Conservation (phyloP, 805 yeast species). For the Yamadazyma tumulicola region DNA sequence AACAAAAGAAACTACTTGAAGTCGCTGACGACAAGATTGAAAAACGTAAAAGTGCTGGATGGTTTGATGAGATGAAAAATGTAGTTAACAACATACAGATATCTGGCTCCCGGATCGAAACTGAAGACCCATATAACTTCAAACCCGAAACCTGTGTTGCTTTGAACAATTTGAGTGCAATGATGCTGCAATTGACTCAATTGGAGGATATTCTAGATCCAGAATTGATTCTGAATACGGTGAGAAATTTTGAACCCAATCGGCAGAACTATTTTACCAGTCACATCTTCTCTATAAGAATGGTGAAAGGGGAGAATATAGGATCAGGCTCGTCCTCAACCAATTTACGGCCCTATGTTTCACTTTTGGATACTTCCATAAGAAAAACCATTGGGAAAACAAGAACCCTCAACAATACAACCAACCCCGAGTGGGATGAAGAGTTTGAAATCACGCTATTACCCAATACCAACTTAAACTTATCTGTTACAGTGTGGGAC, state of each 20-base stretch:
- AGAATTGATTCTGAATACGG: slow-evolving; percentile 46
- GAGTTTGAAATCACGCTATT: slow-evolving; percentile 59
- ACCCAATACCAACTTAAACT: slow-evolving; percentile 40
- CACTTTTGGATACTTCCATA: slow-evolving; percentile 54
- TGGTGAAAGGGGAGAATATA: slow-evolving; percentile 63
- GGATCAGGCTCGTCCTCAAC: slow-evolving; percentile 16
- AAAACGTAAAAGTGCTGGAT: slow-evolving; percentile 22
- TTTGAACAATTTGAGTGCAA: slow-evolving; percentile 61
- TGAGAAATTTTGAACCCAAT: slow-evolving; percentile 32
- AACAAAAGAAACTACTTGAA: slow-evolving; percentile 14
- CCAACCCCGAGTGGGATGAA: slow-evolving; percentile 84
- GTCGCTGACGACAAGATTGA: slow-evolving; percentile 16
- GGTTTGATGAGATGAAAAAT: slow-evolving; percentile 54
- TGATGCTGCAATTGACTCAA: slow-evolving; percentile 45
- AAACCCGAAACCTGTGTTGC: slow-evolving; percentile 65
- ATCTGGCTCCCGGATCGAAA: slow-evolving; percentile 28
- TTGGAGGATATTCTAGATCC: slow-evolving; percentile 59
- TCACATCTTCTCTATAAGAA: slow-evolving; percentile 60
- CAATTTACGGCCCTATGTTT: slow-evolving; percentile 58
- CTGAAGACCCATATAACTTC: slow-evolving; percentile 53
- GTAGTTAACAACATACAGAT: slow-evolving; percentile 43
- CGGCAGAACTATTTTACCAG: slow-evolving; percentile 32
- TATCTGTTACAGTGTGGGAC: slow-evolving; percentile 71
- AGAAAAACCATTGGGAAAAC: slow-evolving; percentile 66
- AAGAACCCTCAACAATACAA: slow-evolving; percentile 53